Percentiles rank a stretch among this genome's conserved stretches.
Evolutionary conservation across 2,329 filamentous ascomycete genomes (phyloP).

Genomic region (Epichloe hybrida): DNA sequence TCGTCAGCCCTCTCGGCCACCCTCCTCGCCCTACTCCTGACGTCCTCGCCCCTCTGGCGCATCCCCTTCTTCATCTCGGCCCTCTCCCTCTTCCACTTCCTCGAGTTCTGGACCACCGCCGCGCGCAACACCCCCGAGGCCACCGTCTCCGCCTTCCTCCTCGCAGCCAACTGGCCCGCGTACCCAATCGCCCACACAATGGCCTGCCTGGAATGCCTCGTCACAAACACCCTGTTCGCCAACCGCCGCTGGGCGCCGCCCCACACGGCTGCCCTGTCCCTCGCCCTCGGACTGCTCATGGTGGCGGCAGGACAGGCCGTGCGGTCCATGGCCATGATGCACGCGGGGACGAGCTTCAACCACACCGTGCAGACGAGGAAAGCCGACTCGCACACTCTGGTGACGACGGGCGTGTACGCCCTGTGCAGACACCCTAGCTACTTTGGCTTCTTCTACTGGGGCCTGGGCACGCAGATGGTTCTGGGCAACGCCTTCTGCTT

Average conservation of each 20-base stretch:
- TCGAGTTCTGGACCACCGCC: constrained; percentile 89
- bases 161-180: constrained; percentile 69
- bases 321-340: constrained; percentile 73
- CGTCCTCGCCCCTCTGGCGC: constrained; percentile 41
- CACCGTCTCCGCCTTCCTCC: constrained; percentile 62
- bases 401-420: constrained; percentile 69
- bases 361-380: constrained; percentile 66
- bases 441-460: constrained; percentile 99
- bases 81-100: constrained; percentile 79
- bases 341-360: constrained; percentile 86
- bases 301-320: constrained; percentile 59
- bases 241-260: constrained; percentile 31
- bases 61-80: constrained; percentile 52
- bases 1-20: constrained; percentile 21
- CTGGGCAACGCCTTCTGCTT: constrained; percentile 76
- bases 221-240: constrained; percentile 45
- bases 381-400: constrained; percentile 58
- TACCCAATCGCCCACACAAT: constrained; percentile 73
- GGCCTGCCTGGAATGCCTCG: constrained; percentile 59
- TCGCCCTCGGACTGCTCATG: constrained; percentile 47
- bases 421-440: constrained; percentile 77
- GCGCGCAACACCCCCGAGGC: constrained; percentile 64
- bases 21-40: constrained; percentile 20
- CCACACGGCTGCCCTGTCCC: constrained; percentile 25
- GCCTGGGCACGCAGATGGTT: constrained; percentile 81